Percentiles rank a stretch among this genome's conserved stretches.
phyloP scores from a whole-genome alignment of 371 early-diverging fungal genomes.

The Syncephalastrum monosporum region DNA sequence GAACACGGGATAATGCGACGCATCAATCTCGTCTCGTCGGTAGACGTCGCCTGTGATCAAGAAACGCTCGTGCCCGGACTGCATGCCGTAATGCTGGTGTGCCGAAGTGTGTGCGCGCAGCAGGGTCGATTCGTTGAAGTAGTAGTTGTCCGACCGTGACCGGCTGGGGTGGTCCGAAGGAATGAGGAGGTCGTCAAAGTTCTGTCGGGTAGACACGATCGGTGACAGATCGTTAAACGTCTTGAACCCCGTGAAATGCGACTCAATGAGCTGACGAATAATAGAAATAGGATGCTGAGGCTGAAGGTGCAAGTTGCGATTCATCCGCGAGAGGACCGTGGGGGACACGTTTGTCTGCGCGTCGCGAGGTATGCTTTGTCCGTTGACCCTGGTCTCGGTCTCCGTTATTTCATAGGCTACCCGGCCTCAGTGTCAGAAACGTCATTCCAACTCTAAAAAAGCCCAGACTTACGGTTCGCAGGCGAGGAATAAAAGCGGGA shows the following conservation, averaged over 20 bases:
- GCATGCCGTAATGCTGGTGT: conserved; percentile 82
- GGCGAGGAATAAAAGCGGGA: too few relatives aligned
- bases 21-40: conserved; percentile 96
- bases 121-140: conserved; percentile 76
- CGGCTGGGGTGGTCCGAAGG: conserved; percentile 84
- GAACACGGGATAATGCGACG: conserved; percentile 95
- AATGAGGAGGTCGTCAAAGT: conserved; percentile 93
- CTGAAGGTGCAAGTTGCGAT: conserved; percentile 76
- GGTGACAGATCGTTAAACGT: conserved; percentile 71
- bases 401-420: not conserved
- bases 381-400: conserved; percentile 47
- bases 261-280: conserved; percentile 77
- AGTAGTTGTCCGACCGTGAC: conserved; percentile 87
- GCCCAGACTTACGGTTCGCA: too few relatives aligned
- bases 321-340: conserved; percentile 74
- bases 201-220: conserved; percentile 78
- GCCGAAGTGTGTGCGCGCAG: conserved; percentile 96
- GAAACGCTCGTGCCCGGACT: conserved; percentile 54
- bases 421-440: too few relatives aligned
- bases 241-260: conserved; percentile 66
- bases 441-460: too few relatives aligned
- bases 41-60: conserved; percentile 95
- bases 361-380: conserved; percentile 59
- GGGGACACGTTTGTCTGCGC: conserved; percentile 79
- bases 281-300: conserved; percentile 88